Base-by-base conservation (phyloP, 371 early-diverging fungal species). In the Rhizopus microsporus region DNA sequence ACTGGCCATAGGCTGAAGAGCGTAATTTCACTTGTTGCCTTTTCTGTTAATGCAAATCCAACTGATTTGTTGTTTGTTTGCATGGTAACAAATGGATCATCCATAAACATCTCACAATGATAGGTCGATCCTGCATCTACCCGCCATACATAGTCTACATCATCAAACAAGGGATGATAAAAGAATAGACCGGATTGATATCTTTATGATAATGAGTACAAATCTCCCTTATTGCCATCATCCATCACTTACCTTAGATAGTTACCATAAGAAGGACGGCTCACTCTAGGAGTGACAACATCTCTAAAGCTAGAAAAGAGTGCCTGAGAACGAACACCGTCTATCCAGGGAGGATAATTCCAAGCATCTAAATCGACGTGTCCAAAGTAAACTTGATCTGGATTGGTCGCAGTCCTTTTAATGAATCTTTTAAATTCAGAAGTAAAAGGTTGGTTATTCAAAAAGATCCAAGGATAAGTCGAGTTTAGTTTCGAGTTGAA, bases 131-230 rank as follows among this genome's bases (percentile, higher is more conserved):
- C 91, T 0, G 97, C 95, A 68, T 98, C 98, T 5, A 99, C 81
- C 0, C 98, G 80, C 98, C 98, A 99, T 61, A 94, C 94, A 73
- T 87, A 98, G 34, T 95, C 91, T 42, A 85, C 94, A 40, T 89
- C 71, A 23, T 72, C 48, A 53, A 95, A 72, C 4, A 92, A 67
- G 39, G 88, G 84, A 66, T 97, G 95, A 59, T 81, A 75, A 56
- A 81, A 90, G 64, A 97, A 92, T 50, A 91, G 78, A 0, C 98
- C 96, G 3, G 95, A 88, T 45, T 92, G 88, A 63, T 88, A 95
- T 45, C 90, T 80, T 23, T 31, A 10, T 9, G 29, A 9, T 47
- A 7, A 47, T 31, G 29, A 31, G 31, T 47, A 31, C 3, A 7
- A 10, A 13, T 10, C 16, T 2, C 6, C 2, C 7, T 37, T 2